Conservation (phyloP, 2,329 filamentous ascomycete species). For the Macrophomina tecta region DNA sequence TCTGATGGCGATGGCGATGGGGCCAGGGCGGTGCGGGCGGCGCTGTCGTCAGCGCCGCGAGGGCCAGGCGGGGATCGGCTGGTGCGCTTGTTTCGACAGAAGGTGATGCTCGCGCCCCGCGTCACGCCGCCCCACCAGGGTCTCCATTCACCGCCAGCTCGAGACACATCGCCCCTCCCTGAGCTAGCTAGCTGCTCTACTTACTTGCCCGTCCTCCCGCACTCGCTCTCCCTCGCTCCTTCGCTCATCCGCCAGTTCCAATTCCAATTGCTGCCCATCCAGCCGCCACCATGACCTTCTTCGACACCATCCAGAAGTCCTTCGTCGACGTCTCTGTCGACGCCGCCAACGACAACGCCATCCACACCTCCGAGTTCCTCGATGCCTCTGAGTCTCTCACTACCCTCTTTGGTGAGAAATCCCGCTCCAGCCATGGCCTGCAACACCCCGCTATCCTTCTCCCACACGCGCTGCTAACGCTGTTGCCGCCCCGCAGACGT, state of each 20-base stretch:
- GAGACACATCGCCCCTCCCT: slow-evolving; percentile 22
- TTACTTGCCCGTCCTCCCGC: not conserved
- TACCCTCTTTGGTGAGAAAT: slow-evolving; percentile 76
- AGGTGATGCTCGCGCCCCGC: slow-evolving; percentile 18
- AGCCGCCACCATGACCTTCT: slow-evolving; percentile 65
- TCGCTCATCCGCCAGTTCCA: not conserved
- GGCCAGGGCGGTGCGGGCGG: not conserved
- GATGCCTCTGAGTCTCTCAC: slow-evolving; percentile 87
- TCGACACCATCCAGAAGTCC: slow-evolving; percentile 82
- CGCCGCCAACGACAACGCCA: slow-evolving; percentile 71
- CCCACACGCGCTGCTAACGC: not conserved
- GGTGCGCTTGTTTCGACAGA: slow-evolving; percentile 14
- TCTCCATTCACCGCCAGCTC: slow-evolving; percentile 19
- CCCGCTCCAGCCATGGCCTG: too few species aligned
- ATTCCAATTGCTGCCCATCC: not conserved
- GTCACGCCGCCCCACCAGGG: slow-evolving; percentile 19
- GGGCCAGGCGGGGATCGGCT: not conserved
- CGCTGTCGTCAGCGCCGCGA: not conserved
- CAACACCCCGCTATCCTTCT: not conserved
- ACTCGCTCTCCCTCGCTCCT: not conserved
- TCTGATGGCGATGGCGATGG: not conserved
- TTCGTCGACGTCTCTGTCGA: slow-evolving; percentile 84
- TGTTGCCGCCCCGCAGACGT: slow-evolving; percentile 54
- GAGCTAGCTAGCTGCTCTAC: not conserved
- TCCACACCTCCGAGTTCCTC: slow-evolving; percentile 86